phyloP scores from a whole-genome alignment of 306 rosid species.

The Alnus glutinosa region DNA sequence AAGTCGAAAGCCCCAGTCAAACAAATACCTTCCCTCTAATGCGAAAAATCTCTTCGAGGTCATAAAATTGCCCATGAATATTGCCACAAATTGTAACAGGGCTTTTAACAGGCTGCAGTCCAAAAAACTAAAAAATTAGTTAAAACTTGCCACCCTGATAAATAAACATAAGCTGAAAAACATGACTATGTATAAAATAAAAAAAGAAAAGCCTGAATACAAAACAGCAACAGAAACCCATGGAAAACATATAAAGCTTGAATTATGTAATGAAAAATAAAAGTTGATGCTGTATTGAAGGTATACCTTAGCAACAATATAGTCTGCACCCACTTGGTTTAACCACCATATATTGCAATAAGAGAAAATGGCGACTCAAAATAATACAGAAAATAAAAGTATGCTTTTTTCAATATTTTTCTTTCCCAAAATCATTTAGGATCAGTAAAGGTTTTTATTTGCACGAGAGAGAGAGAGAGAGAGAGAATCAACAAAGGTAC shows the following conservation, averaged over 20 bases:
- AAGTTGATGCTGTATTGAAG: not conserved
- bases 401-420: not conserved
- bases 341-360: not conserved
- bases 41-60: conserved; percentile 95
- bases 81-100: conserved; percentile 96
- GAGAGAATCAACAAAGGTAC: no score
- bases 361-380: not conserved
- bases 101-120: conserved; percentile 87
- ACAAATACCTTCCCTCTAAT: conserved; percentile 90
- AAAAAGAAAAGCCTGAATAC: not conserved
- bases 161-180: conserved; percentile 15
- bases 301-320: not conserved
- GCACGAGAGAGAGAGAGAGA: no score
- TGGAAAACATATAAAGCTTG: not conserved
- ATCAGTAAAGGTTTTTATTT: no score
- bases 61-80: conserved; percentile 97
- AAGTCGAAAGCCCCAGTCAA: conserved; percentile 3
- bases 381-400: not conserved
- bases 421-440: not conserved
- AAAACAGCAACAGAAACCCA: not conserved
- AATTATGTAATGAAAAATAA: not conserved
- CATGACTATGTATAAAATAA: not conserved
- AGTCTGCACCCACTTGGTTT: not conserved
- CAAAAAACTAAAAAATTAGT: conserved; percentile 28
- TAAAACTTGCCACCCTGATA: conserved; percentile 10